A percentile compares a stretch with the other conserved stretches of the same genome.
These are phyloP conservation scores for Corrigiola litoralis DNA, from an alignment of 179 eudicot genomes.

Conservation along the genomic window DNA sequence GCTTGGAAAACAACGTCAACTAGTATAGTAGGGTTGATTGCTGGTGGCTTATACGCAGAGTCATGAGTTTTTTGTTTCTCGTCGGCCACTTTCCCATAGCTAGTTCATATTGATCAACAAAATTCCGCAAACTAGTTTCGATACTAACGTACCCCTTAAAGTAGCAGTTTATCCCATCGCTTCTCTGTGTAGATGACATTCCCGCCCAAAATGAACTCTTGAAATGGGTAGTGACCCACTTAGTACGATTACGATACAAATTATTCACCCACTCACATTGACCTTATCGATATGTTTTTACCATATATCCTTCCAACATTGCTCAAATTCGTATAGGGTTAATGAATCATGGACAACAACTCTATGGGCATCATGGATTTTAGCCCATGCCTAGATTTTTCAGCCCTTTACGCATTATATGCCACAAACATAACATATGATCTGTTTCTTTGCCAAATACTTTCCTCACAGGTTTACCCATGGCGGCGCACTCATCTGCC, in stretches of 20 bases:
- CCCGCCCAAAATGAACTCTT: neutral
- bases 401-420: neutral
- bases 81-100: neutral
- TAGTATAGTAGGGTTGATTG: neutral
- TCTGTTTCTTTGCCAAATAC: neutral
- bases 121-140: neutral
- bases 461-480: neutral
- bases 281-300: neutral
- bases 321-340: neutral
- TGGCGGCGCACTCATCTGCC: neutral
- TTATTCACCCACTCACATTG: neutral
- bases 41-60: neutral
- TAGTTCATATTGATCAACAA: neutral
- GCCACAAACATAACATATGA: neutral
- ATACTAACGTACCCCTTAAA: neutral
- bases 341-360: neutral
- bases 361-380: neutral
- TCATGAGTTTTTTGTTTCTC: neutral
- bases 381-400: neutral
- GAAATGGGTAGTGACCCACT: neutral
- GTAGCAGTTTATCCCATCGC: neutral
- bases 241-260: too few relatives aligned
- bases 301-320: neutral
- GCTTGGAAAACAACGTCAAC: neutral
- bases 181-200: neutral